Conservation (phyloP, 371 early-diverging fungal genomes). For the Synchytrium microbalum region DNA sequence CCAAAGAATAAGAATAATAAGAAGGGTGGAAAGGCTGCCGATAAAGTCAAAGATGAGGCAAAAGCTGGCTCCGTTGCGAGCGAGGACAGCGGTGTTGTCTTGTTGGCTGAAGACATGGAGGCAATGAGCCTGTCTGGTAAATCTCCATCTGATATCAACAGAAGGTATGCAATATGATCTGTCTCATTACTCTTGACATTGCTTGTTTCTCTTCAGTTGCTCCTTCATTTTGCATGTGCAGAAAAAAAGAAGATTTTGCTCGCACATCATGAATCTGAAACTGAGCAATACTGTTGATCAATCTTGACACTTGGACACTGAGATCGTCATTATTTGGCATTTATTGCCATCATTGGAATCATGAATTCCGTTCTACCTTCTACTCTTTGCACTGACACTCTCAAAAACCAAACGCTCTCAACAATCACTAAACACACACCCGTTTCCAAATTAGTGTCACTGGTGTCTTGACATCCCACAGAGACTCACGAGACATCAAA, state of each 20-base stretch:
- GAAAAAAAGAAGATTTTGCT: no score
- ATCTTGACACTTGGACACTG: no score
- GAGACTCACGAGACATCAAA: slow-evolving; percentile 89
- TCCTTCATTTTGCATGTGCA: no score
- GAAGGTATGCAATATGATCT: neutral
- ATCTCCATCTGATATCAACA: neutral
- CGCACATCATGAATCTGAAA: no score
- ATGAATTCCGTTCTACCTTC: no score
- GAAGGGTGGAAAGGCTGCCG: neutral
- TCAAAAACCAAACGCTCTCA: neutral
- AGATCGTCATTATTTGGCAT: no score
- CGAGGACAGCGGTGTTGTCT: neutral
- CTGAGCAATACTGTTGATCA: no score
- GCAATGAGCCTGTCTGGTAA: neutral
- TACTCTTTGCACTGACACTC: no score
- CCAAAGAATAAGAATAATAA: slow-evolving; percentile 1
- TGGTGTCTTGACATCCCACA: slow-evolving; percentile 90
- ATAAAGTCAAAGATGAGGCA: neutral
- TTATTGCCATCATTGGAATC: neutral
- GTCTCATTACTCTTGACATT: neutral
- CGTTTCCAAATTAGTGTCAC: slow-evolving; percentile 63
- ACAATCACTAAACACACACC: neutral
- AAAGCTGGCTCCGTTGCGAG: neutral
- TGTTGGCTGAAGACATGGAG: neutral
- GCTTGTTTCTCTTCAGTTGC: neutral